Evolutionary conservation across 768 basidiomycete genomes (phyloP).

Genomic region (Ramaria rubella): DNA sequence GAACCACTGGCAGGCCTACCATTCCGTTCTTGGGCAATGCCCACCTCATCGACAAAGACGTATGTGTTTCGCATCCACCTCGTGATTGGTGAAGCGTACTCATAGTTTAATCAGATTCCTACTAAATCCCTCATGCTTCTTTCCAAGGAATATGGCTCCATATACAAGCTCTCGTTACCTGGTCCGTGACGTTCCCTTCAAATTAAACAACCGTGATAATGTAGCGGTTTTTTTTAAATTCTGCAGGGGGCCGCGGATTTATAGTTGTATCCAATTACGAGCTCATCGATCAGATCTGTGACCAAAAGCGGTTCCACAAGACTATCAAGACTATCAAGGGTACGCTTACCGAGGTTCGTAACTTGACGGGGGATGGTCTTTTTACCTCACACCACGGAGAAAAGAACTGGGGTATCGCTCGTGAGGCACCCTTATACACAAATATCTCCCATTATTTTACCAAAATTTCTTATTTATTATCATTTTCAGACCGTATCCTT

Average conservation of each 20-base stretch:
- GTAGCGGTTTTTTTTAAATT: neutral
- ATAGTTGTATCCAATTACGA: conserved; percentile 30
- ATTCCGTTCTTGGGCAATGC: conserved; percentile 38
- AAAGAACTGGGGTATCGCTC: conserved; percentile 42
- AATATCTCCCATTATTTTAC: too few species aligned
- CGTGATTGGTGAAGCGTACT: conserved; percentile 17
- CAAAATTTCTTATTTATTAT: neutral
- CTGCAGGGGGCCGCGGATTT: conserved; percentile 19
- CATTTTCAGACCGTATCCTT: conserved; percentile 27
- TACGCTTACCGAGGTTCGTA: conserved; percentile 29
- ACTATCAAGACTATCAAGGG: conserved; percentile 29
- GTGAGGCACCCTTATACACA: conserved; percentile 30
- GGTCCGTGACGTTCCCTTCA: conserved; percentile 20
- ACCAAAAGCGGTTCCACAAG: conserved; percentile 40
- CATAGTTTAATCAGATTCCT: conserved; percentile 32
- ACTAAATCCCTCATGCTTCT: conserved; percentile 29
- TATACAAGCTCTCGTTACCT: conserved; percentile 33
- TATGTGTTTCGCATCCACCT: conserved; percentile 11
- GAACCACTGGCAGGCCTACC: conserved; percentile 18
- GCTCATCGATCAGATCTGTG: conserved; percentile 35
- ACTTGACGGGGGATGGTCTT: conserved; percentile 34
- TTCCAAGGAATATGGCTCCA: conserved; percentile 37
- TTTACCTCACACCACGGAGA: conserved; percentile 38
- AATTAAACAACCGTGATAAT: neutral
- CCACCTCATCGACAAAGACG: conserved; percentile 14